Conservation (phyloP, 805 yeast genomes). For the Kazachstania taianensis region DNA sequence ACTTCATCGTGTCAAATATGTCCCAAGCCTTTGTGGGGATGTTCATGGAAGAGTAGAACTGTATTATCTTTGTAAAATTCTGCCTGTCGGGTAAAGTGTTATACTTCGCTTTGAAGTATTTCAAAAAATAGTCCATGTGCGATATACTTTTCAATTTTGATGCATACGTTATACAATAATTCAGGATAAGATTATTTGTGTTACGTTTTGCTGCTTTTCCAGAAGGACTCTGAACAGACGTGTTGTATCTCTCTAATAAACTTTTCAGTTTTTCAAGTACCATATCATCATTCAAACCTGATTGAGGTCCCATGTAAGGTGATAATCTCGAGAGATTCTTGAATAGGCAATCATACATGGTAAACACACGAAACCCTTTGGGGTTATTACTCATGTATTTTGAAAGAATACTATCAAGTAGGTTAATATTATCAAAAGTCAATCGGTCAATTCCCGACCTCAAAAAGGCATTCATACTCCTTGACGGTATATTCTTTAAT, state of each 20-base stretch:
- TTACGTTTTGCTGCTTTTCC: not conserved
- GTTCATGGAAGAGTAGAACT: conserved; percentile 16
- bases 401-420: conserved; percentile 21
- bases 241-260: conserved; percentile 1
- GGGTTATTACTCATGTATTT: conserved; percentile 10
- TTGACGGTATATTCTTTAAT: conserved; percentile 8
- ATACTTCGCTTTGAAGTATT: conserved; percentile 18
- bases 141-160: conserved; percentile 13
- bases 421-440: conserved; percentile 18
- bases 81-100: conserved; percentile 20
- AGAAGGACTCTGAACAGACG: too few species aligned
- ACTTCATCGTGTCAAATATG: conserved; percentile 79
- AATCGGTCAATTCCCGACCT: conserved; percentile 8
- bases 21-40: conserved; percentile 45
- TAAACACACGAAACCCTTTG: conserved; percentile 6
- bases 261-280: conserved; percentile 14
- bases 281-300: conserved; percentile 4
- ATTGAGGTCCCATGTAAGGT: not conserved
- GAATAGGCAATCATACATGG: conserved; percentile 22
- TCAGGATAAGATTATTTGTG: conserved; percentile 9
- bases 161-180: conserved; percentile 19
- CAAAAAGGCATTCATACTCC: conserved; percentile 7
- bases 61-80: conserved; percentile 23
- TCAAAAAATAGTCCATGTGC: conserved; percentile 20
- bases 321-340: conserved; percentile 12